Base-by-base conservation (phyloP, 163 green algal species). In the Scenedesmus sp. region DNA sequence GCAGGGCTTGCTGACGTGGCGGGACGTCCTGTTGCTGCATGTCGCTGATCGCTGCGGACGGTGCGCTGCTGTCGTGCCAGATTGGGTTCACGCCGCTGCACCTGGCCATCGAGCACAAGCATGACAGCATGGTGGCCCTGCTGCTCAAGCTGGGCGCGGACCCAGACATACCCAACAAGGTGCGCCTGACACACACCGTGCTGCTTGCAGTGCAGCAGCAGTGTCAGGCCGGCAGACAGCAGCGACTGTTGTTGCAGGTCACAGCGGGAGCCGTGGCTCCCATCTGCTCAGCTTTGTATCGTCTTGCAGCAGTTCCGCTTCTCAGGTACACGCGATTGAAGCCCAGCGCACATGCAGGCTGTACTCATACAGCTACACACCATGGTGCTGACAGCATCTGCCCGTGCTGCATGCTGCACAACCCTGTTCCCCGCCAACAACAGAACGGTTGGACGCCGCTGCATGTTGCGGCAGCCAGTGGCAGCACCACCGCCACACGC, bases 371-470 rank as follows among this genome's bases (percentile, higher is more conserved):
- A 56, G 46, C 7, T 10, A 56, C 46, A 56, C 46, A 56, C 46
- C 46, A 18, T 56, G 7, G 10, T 56, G 46, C 46, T 56, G 46
- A 10, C 46, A 56, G 7, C 56, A n/a, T 70, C 20, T 70, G 56
- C 56, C 22, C n/a, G 56, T 70, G 56, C 7, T n/a, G 56, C 9
- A 40, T 30, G 7, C 59, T 35, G 24, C 24, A 35, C 22, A 72
- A 13, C 16, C 10, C 26, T 72, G 59, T 3, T 72, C 33, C 24
- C 59, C 35, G 59, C 26, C 7, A 2, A 76, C 30, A 15, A 86
- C 83, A 89, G 83, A 81, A 81, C 46, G 83, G 83, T 42, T 89
- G 83, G 83, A 89, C 83, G 40, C 83, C 83, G 37, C 44, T 89
- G 43, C 83, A 89, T 2, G 42, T 89, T 22, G 83, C 83, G 9